Base-by-base conservation (phyloP, 257 asterid genomes). In the Nicotiana sylvestris region DNA sequence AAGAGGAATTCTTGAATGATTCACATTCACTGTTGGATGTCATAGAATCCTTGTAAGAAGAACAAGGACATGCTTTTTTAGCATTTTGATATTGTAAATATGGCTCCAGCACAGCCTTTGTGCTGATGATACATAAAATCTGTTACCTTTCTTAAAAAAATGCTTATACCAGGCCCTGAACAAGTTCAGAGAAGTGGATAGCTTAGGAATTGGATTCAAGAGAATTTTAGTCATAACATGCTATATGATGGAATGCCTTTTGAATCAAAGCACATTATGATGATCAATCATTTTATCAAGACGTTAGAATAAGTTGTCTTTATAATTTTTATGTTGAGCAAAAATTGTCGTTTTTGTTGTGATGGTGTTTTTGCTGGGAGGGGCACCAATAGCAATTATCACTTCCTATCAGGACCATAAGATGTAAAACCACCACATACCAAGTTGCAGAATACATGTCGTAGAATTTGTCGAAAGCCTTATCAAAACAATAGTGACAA, bases 381-480 rank as follows among this genome's bases (percentile, higher is more conserved):
- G 79, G 80, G 4, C 62, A 74, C 27, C 78, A 3, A 25, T 49
- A 25, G 78, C 60, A 43, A 70, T 21, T 46, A 49, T 27, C 16
- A 29, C 62, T 69, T 53, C 18, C 4, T 46, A 76, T 76, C 64
- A 76, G 64, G 43, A 76, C 29, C 43, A 27, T 27, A 51, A 51
- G 64, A 51, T 27, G 64, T 74, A 53, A 72, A 77, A 51, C 32
- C 21, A 55, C 37, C 51, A 83, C 91, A 82, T 87, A 95, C 98
- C 98, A 95, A 51, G 94, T 90, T 80, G 98, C 98, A 17, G 92
- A 76, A 90, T 91, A 89, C 93, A 88, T 90, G 84, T 95, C 98
- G 82, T 95, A 95, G 88, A 91, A 95, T 89, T 93, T 93, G 86
- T 95, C 94, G 6, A 92, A 93, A 65, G 98, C 98, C 86, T 95